Base-by-base conservation (phyloP, 495 filamentous ascomycete species). In the Neurospora sp. region DNA sequence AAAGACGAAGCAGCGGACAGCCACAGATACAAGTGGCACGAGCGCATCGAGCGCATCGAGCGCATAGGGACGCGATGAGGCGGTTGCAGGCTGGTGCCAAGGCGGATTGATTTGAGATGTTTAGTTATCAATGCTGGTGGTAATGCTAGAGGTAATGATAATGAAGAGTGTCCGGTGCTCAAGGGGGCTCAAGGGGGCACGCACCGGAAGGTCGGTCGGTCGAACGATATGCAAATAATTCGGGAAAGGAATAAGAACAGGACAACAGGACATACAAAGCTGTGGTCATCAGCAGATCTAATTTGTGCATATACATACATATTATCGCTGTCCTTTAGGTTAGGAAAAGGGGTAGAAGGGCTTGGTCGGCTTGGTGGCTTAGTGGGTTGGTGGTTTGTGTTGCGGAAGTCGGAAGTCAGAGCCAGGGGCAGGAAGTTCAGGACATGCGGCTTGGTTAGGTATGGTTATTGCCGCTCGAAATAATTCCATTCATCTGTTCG, bases 31-130 rank as follows among this genome's bases (percentile, higher is more conserved):
- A 65, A 27, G 53, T 35, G 14, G 53, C 53, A 37, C 53, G 16
- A 65, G 27, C 27, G 7, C 53, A 65, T 37, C 22, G 53, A 61
- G 53, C 53, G 12, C 53, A 61, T 18, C 53, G 53, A 65, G 53
- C 90, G 48, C 95, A 98, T 80, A 85, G 91, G 70, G 90, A 95
- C 72, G 93, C 92, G 1, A 86, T 98, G 87, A 84, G 93, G 75
- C 88, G 86, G 79, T 91, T 98, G 91, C 95, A 97, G 82, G 87
- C 89, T 27, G 83, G 84, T 22, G 91, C 53, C 1, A 65, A 37
- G 53, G 27, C 53, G 27, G 27, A 65, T 9, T 65, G 53, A 65
- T 35, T 35, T 91, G 4, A 92, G 90, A 77, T 84, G 84, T 70
- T 74, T 72, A 71, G 74, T 39, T 12, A 46, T 4, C 4, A 59